Evolutionary conservation across 306 rosid species (phyloP).

Genomic region (Pyrus pyrifolia): DNA sequence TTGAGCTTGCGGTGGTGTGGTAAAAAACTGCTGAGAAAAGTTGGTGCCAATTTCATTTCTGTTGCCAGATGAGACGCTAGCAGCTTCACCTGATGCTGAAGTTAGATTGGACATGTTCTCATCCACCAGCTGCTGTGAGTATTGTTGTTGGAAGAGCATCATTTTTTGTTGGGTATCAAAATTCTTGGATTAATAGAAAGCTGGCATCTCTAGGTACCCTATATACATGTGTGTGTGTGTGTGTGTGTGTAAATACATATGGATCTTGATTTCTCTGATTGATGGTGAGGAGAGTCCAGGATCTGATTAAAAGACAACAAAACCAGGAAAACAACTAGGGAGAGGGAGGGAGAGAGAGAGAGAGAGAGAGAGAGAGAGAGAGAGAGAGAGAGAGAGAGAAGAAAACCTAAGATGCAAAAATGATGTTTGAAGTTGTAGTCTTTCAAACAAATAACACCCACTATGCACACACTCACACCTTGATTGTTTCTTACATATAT

Average conservation of each 20-base stretch:
- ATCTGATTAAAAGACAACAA: conserved; percentile 30
- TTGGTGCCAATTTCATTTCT: conserved; percentile 47
- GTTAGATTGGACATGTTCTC: conserved; percentile 91
- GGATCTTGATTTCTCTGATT: conserved; percentile 44
- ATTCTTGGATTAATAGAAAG: conserved; percentile 15
- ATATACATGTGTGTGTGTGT: conserved; percentile 10
- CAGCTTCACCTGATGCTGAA: conserved; percentile 77
- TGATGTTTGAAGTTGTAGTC: conserved; percentile 10
- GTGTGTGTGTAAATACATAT: conserved; percentile 1
- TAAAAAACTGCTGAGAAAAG: conserved; percentile 40
- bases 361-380: conserved; percentile 5
- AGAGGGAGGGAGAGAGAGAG: neutral
- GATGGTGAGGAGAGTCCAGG: conserved; percentile 18
- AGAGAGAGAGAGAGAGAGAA: conserved; percentile 2
- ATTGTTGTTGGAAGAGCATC: conserved; percentile 50
- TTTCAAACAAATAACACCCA: conserved; percentile 19
- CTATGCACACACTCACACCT: conserved; percentile 17
- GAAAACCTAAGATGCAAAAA: conserved; percentile 20
- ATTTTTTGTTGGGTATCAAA: conserved; percentile 12
- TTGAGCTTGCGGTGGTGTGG: conserved; percentile 39
- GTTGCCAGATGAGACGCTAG: conserved; percentile 82
- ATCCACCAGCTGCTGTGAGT: conserved; percentile 30
- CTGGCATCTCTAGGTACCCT: conserved; percentile 12
- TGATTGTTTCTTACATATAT: conserved; percentile 33
- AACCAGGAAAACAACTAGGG: conserved; percentile 12